Evolutionary conservation across 78 protist species (phyloP).

Genomic region (Paratrimastix pyriformis): DNA sequence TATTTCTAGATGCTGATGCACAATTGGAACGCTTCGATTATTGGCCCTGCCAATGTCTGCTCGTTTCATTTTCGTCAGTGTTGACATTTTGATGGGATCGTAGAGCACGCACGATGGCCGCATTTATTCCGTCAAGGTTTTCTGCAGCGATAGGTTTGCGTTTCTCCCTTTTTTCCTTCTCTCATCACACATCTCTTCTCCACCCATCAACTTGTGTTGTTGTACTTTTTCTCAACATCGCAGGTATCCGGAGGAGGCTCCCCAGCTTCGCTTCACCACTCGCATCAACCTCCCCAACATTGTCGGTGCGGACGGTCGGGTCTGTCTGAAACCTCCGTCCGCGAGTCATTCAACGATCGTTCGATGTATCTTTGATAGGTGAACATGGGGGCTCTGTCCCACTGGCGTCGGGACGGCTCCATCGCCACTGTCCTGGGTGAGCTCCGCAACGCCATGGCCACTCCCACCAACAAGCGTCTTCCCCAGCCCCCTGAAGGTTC

Average conservation of each 20-base stretch:
- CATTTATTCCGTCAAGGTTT: neutral
- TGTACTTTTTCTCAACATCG: neutral
- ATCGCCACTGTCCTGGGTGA: slow-evolving; percentile 39
- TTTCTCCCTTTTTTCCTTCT: neutral
- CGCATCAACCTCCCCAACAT: too few relatives aligned
- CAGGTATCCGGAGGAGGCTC: slow-evolving; percentile 12
- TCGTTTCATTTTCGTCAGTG: too few relatives aligned
- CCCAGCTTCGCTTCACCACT: slow-evolving; percentile 32
- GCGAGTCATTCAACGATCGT: too few relatives aligned
- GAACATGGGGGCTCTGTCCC: too few relatives aligned
- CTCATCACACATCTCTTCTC: too few relatives aligned
- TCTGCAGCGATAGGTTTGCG: neutral
- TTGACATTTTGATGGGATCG: neutral
- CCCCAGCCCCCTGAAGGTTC: slow-evolving; percentile 65
- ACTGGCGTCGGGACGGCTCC: slow-evolving; percentile 34
- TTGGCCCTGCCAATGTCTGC: slow-evolving; percentile 72
- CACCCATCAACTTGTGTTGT: neutral
- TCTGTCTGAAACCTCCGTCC: too few relatives aligned
- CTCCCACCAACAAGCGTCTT: slow-evolving; percentile 44
- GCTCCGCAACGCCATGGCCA: slow-evolving; percentile 39
- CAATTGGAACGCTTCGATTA: slow-evolving; percentile 79
- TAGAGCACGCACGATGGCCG: neutral
- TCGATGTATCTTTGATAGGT: too few relatives aligned
- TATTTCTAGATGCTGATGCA: too few relatives aligned
- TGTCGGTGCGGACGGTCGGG: too few relatives aligned